Base-by-base conservation (phyloP, 495 filamentous ascomycete species). In the Darksidea phi region DNA sequence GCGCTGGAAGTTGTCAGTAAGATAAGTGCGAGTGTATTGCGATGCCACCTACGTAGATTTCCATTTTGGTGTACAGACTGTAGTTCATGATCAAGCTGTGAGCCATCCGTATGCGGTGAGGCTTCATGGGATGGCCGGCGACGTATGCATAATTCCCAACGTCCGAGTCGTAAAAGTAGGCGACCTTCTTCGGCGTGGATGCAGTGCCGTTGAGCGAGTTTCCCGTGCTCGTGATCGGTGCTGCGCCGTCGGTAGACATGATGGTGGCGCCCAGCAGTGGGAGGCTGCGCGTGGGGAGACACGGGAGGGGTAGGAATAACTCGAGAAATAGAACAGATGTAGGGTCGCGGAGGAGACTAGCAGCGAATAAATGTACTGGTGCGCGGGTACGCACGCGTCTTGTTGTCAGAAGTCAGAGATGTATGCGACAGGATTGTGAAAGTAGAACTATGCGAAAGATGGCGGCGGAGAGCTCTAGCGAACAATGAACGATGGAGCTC, bases 21-120 rank as follows among this genome's bases (percentile, higher is more conserved):
- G 11, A 32, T 5, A 17, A 25, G 20, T 8, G 38, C 11, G 25
- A 25, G 38, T 20, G 17, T n/a, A 43, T 55, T 15, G 55, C 24
- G 42, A 34, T 23, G 10, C 12, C 32, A 82, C 88, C 79, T 76
- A 96, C 92, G 68, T 97, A 99, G 17, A 99, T 96, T 68, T 99
- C 94, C 86, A 99, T 95, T 71, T 95, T 95, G 76, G 95, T 95
- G 76, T 97, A 99, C 0, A 97, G 82, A 23, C 89, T 88, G 77
- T 97, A 97, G 74, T 99, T 97, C 94, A 99, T 97, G 54, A 99
- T 92, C 73, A 99, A 74, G 66, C 87, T 91, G 78, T 99, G 94
- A 41, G 94, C 90, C 82, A 99, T 87, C 64, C 94, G 85, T 74
- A 99, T 97, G 46, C 94, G 86, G 78, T 98, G 94, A 15, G 94